Conservation (phyloP, 192 early-diverging fungal species). For the Podila horticola region DNA sequence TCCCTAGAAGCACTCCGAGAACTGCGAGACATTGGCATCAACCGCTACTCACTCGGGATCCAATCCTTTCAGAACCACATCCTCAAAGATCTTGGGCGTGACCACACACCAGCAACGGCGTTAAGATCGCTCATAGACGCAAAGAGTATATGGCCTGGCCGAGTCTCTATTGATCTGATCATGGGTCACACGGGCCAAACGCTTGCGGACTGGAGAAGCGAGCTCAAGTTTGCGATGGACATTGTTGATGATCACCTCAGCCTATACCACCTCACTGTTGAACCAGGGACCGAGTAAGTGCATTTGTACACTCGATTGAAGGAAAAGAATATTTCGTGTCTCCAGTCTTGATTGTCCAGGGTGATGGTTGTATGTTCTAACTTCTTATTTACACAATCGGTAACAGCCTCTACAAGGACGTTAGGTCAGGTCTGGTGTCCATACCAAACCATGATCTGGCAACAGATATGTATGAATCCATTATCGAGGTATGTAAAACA, state of each 20-base stretch:
- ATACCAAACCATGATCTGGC: slow-evolving; percentile 52
- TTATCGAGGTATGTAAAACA: slow-evolving; percentile 42
- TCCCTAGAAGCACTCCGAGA: slow-evolving; percentile 28
- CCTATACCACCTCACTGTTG: slow-evolving; percentile 64
- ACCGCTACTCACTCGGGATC: slow-evolving; percentile 62
- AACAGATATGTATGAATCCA: slow-evolving; percentile 64
- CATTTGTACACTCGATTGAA: neutral
- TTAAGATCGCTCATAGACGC: slow-evolving; percentile 54
- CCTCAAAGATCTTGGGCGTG: slow-evolving; percentile 54
- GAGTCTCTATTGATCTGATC: slow-evolving; percentile 63
- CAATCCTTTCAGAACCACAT: slow-evolving; percentile 57
- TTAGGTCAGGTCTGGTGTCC: slow-evolving; percentile 30
- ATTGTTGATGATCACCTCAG: slow-evolving; percentile 63
- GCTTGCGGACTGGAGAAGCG: slow-evolving; percentile 53
- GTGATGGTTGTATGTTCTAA: no score
- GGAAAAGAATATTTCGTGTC: no score
- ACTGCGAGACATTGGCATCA: slow-evolving; percentile 59
- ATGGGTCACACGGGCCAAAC: slow-evolving; percentile 61
- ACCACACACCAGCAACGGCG: slow-evolving; percentile 56
- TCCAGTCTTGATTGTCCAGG: no score
- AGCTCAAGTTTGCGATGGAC: slow-evolving; percentile 55
- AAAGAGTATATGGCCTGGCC: slow-evolving; percentile 52
- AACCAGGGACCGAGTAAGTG: slow-evolving; percentile 61
- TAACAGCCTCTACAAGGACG: slow-evolving; percentile 51
- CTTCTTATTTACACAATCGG: neutral